Base-by-base conservation (phyloP, 768 basidiomycete species). In the Suillus paluster region DNA sequence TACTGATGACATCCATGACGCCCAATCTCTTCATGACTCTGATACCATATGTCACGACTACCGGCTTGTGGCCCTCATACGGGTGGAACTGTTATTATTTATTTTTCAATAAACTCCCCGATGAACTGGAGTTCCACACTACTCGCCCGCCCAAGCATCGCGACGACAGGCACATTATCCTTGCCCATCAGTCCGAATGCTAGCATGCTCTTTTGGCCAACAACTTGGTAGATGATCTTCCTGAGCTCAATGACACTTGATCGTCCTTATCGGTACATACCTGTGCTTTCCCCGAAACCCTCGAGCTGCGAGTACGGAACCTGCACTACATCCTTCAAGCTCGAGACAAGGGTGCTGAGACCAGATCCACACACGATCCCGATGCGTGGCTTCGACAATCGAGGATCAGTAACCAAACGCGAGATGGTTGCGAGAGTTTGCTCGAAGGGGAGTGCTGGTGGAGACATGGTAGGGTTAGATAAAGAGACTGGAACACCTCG, bases 341-440 rank as follows among this genome's bases (percentile, higher is more conserved):
- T 83, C 12, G 83, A 80, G 1, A 84, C 91, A 30, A 97, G 81
- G 1, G 91, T 92, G 68, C 86, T 87, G 56, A 96, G 78, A 4
- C 95, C 94, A 1, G 90, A 92, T 60, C 95, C 94, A 72, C 94
- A 95, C 30, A 96, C 87, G 67, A 96, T 92, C 21, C 90, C 94
- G 19, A 94, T 84, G 38, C 79, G 80, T 11, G 94, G 94, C n/a
- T 60, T 70, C 30, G 75, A 79, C 10, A 90, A 81, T 14, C 68
- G 68, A 19, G 60, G 63, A 66, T 67, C 50, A 56, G 70, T 58
- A 46, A 73, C 61, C 63, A 70, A 60, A 30, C 15, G 50, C 14
- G 57, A 55, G 57, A 58, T 46, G 15, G 34, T 58, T 8, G 50
- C 57, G 7, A 55, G 30, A 58, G 50, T 58, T 58, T 58, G 57